Evolutionary conservation across 148 eudicot genomes (phyloP).

Genomic region (Rhododendron henanense): DNA sequence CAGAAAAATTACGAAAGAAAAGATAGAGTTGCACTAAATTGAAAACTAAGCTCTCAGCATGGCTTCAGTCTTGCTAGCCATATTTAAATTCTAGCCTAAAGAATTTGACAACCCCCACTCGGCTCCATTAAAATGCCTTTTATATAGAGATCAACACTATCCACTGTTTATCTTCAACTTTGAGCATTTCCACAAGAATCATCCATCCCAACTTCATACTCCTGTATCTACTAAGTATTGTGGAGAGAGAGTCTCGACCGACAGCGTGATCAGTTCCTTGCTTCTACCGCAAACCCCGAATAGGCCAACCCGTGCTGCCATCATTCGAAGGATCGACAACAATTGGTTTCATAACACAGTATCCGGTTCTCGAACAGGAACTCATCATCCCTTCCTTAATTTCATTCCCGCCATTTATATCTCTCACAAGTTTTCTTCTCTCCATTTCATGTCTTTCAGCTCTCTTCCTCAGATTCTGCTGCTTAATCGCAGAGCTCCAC

Average conservation of each 20-base stretch:
- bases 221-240: background rate
- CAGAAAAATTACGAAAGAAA: background rate
- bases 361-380: slow-evolving; percentile 33
- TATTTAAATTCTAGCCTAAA: background rate
- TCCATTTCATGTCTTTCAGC: slow-evolving; percentile 40
- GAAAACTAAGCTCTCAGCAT: background rate
- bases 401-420: slow-evolving; percentile 16
- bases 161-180: background rate
- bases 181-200: background rate
- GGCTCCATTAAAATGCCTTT: background rate
- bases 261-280: background rate
- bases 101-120: background rate
- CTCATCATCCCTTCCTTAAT: slow-evolving; percentile 6
- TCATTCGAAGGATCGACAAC: slow-evolving; percentile 28
- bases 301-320: slow-evolving; percentile 28
- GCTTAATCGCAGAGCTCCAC: slow-evolving; percentile 25
- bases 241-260: background rate
- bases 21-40: background rate
- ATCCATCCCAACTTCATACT: background rate
- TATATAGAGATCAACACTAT: background rate
- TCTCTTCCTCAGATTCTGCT: slow-evolving; percentile 37
- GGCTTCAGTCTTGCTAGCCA: background rate
- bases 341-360: slow-evolving; percentile 46
- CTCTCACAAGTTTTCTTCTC: slow-evolving; percentile 20
- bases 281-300: slow-evolving; percentile 16